Percentiles rank a stretch among this genome's conserved stretches.
Conservation (phyloP, 2,329 filamentous ascomycete species). For the Fusarium acutatum region DNA sequence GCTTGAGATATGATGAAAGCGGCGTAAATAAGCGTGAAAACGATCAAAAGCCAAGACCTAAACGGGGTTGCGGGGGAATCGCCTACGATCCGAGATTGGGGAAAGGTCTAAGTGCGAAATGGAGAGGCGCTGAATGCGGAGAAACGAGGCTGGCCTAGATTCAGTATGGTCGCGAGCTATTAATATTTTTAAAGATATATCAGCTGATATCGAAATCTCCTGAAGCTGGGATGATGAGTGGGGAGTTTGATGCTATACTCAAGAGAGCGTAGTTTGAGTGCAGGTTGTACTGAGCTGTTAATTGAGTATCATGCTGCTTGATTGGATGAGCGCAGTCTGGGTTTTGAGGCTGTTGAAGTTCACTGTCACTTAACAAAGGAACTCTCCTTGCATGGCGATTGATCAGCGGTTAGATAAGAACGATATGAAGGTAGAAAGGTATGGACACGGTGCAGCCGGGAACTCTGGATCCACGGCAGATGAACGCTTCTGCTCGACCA, state of each 20-base stretch:
- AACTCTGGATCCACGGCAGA: background rate
- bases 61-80: background rate
- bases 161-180: background rate
- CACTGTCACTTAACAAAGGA: background rate
- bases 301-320: background rate
- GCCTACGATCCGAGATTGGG: background rate
- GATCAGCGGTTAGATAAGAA: background rate
- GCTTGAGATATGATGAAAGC: conserved; percentile 4
- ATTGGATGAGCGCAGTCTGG: background rate
- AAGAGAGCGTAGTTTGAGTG: background rate
- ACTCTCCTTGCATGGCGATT: background rate
- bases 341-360: background rate
- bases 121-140: background rate
- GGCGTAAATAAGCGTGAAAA: background rate
- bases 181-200: background rate
- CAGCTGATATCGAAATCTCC: background rate
- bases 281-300: background rate
- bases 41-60: background rate
- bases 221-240: background rate
- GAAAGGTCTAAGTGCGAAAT: background rate
- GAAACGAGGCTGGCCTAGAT: background rate
- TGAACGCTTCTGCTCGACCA: too few relatives aligned
- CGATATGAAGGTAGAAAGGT: fast-evolving
- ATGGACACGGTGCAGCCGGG: background rate
- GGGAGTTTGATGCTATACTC: background rate